Evolutionary conservation across 2,329 filamentous ascomycete species (phyloP).

Genomic region (Colletotrichum lindemuthianum): DNA sequence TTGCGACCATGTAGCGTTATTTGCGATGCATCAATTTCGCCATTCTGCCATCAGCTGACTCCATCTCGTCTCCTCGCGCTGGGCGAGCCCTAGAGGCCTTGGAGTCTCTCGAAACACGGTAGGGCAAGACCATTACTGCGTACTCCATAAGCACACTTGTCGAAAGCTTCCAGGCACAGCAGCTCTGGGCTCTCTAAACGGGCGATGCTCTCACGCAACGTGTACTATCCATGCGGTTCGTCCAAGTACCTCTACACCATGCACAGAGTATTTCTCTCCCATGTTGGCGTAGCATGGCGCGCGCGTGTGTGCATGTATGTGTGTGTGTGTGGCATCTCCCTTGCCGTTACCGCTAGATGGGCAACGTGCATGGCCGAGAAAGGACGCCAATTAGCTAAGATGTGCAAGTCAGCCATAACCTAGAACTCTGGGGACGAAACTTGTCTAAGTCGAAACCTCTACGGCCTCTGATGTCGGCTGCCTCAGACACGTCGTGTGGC

Average conservation of each 20-base stretch:
- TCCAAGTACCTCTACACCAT: not conserved
- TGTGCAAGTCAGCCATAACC: not conserved
- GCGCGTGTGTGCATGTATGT: too few species aligned
- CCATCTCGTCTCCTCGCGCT: constrained; percentile 15
- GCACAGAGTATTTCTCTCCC: not conserved
- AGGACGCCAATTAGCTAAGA: constrained; percentile 25
- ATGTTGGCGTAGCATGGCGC: not conserved
- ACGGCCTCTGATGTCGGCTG: constrained; percentile 24
- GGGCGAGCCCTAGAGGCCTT: not conserved
- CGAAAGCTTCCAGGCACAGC: not conserved
- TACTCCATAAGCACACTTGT: not conserved
- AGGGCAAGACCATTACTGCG: too few species aligned
- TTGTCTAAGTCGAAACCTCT: constrained; percentile 34
- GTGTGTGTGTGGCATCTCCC: too few species aligned
- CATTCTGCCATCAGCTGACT: constrained; percentile 34
- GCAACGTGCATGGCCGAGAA: constrained; percentile 14
- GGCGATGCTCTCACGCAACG: not conserved
- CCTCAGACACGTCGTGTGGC: constrained; percentile 23
- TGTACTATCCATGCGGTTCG: not conserved
- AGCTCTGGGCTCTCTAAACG: not conserved
- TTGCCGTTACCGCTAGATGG: too few species aligned
- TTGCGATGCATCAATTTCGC: constrained; percentile 34
- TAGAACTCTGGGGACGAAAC: constrained; percentile 4
- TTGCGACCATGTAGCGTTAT: too few species aligned
- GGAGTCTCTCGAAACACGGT: too few species aligned